Conservation (phyloP, 208 protist species). For the Vickermania spadyakhi region DNA sequence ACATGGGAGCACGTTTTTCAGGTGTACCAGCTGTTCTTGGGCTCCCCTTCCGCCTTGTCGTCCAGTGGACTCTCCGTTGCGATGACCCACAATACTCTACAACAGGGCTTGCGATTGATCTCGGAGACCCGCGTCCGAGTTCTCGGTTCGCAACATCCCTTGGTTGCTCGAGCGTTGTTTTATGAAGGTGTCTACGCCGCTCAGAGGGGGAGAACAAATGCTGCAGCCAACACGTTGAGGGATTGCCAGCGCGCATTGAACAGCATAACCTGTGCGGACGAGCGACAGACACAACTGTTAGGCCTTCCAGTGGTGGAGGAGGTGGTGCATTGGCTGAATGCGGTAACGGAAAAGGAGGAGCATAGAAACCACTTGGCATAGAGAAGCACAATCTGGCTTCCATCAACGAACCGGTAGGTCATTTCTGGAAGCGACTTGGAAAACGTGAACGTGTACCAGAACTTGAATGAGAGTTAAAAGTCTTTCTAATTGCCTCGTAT, state of each 20-base stretch:
- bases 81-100: too few relatives aligned
- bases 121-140: constrained; percentile 20
- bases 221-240: constrained; percentile 7
- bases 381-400: background rate
- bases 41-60: too few relatives aligned
- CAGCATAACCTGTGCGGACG: too few relatives aligned
- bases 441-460: background rate
- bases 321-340: constrained; percentile 1
- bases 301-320: constrained; percentile 7
- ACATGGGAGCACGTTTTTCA: constrained; percentile 61
- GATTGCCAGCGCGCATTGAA: background rate
- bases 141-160: constrained; percentile 33
- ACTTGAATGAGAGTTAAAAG: background rate
- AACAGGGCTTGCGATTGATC: too few relatives aligned
- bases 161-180: constrained; percentile 19
- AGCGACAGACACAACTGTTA: too few relatives aligned
- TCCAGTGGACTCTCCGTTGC: too few relatives aligned
- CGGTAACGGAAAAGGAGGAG: background rate
- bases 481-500: background rate
- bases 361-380: background rate
- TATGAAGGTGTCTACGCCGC: constrained; percentile 21
- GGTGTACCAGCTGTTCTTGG: constrained; percentile 27
- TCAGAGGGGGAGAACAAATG: constrained; percentile 18
- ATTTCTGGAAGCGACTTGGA: too few relatives aligned
- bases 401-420: background rate